phyloP scores from a whole-genome alignment of 2,329 filamentous ascomycete genomes.

The Emydomyces testavorans region DNA sequence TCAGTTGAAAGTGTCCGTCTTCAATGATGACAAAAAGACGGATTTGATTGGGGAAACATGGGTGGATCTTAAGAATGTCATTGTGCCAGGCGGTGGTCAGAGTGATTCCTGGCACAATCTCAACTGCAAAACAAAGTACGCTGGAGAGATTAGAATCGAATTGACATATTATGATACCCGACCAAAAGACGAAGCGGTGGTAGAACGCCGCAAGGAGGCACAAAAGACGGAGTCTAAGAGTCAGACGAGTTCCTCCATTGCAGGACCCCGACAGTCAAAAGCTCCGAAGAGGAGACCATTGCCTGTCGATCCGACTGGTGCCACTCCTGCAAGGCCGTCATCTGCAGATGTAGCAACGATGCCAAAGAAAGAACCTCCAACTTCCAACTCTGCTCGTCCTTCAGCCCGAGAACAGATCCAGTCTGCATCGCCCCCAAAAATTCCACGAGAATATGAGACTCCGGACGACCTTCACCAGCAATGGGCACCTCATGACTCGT shows the following conservation, averaged over 20 bases:
- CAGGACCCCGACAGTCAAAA: constrained; percentile 43
- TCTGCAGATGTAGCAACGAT: constrained; percentile 2
- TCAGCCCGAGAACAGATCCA: constrained; percentile 25
- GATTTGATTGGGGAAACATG: constrained; percentile 92
- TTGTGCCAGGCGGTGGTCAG: constrained; percentile 80
- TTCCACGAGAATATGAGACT: constrained; percentile 23
- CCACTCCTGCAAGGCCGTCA: constrained; percentile 38
- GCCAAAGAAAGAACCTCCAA: background rate
- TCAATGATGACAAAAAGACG: constrained; percentile 97
- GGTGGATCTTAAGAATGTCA: constrained; percentile 69
- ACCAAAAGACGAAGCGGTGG: constrained; percentile 61
- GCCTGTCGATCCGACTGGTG: constrained; percentile 60
- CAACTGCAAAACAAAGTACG: constrained; percentile 84
- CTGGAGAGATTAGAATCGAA: constrained; percentile 86
- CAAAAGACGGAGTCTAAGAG: constrained; percentile 28
- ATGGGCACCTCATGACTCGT: constrained; percentile 8
- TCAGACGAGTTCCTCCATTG: constrained; percentile 22
- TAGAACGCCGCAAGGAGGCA: constrained; percentile 43
- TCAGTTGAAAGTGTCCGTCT: constrained; percentile 86
- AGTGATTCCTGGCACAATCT: constrained; percentile 85
- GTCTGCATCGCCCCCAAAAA: constrained; percentile 22
- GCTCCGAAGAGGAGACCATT: constrained; percentile 73
- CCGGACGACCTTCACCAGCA: constrained; percentile 19
- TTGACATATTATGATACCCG: constrained; percentile 91
- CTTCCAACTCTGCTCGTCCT: constrained; percentile 1